Evolutionary conservation across 345 rosid genomes (phyloP), one percentile per base, ranked within the genome.

Genomic region (Trapa incisa): DNA sequence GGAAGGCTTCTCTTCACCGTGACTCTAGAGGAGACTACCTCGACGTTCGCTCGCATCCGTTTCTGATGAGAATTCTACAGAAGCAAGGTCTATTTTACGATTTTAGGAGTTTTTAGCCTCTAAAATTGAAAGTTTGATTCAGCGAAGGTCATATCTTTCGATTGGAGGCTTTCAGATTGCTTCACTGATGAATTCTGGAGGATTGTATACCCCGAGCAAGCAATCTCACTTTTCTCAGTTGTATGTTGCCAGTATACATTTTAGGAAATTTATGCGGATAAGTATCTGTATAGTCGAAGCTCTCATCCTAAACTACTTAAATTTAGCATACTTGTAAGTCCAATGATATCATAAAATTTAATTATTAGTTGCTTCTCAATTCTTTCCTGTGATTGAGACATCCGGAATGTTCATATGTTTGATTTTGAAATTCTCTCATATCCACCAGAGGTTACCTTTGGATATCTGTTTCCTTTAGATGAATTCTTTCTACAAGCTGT

Each of bases 21-120:
- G 97, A 91, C 54, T 82, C 72, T 70, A 82, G 78, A 68, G 99
- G 99, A 61, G 99, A 94, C 57, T 87, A 94, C 72, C 79, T 94
- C n/a, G 91, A 82, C 77, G 89, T 94, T 14, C 81, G 83, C 39
- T 76, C 96, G 50, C 80, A 78, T 47, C 92, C 97, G 43, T 77
- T 74, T 41, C 68, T 91, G 73, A 81, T 89, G 91, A 81, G 80
- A 76, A 83, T 91, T 70, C 72, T 94, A 74, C 85, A 85, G 56
- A 94, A 89, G 69, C 97, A 91, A 86, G 99, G 99, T 91, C 37
- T 41, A 65, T 13, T 45, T 45, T 45, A 45, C 48, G 13, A 13
- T 45, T 45, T 45, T 2, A 6, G 13, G 48, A 11, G 48, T 13
- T 45, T 45, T 0, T 68, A 43, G 58, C 63, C 37, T 39, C 62